Base-by-base conservation (phyloP, 2,329 filamentous ascomycete species). In the Ceratocystis alfenasii region DNA sequence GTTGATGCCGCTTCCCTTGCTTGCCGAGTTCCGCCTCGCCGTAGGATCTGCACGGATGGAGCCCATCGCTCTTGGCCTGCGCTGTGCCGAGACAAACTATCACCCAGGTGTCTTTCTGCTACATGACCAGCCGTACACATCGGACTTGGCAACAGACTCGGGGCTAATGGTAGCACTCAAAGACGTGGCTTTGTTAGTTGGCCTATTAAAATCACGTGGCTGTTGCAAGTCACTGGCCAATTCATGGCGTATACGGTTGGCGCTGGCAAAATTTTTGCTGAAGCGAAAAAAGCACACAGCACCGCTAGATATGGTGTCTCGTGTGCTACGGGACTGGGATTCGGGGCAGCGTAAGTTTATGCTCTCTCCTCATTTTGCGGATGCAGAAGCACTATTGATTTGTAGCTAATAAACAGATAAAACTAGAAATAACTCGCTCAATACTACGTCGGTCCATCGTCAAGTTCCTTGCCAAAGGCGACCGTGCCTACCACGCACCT, bases 51-150 rank as follows among this genome's bases (percentile, higher is more conserved):
- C 65, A 28, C 15, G 69, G 67, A 63, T 74, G 70, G 22, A 73
- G 68, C 30, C 73, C 2, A 25, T 67, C 20, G 8, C 53, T 22
- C 45, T 67, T 46, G 66, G 66, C 46, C 20, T 64, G 59, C 48
- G 30, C 22, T 53, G 20, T 10, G 60, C 33, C 15, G 30, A 62
- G 55, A 46, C 61, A 85, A 88, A 87, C 68, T 72, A 72, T 2
- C 62, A 44, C 53, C 66, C 66, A 0, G 66, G 66, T 20, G 44
- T 67, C 25, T 57, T 67, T n/a, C 45, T 65, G 12, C 30, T 67
- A 44, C 66, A 67, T 4, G 73, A 70, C 55, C 71, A 72, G 63
- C 72, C 70, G 36, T 73, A 70, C 33, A 70, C 62, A 66, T 46
- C 68, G 63, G 25, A 59, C 46, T 12, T 63, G 44, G 7, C 62